phyloP scores from a whole-genome alignment of 129 eudicot genomes.

The Lactuca sativa region DNA sequence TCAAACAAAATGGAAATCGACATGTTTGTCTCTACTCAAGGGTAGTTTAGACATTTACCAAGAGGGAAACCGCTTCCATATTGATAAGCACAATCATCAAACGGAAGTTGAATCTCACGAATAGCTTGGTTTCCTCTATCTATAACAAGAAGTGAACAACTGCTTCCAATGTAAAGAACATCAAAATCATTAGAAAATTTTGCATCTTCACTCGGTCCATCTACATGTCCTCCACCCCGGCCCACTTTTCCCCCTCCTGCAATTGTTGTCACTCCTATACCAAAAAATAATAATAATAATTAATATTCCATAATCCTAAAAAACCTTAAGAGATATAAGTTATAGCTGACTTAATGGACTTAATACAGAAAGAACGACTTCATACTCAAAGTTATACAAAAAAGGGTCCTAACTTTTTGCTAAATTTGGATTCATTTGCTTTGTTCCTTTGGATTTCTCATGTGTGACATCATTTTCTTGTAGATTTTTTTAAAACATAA shows the following conservation, averaged over 20 bases:
- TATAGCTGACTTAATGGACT: too few species aligned
- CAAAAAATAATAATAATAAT: not conserved
- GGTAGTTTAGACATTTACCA: constrained; percentile 40
- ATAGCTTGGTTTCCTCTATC: constrained; percentile 97
- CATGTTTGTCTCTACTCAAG: not conserved
- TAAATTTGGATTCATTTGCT: too few species aligned
- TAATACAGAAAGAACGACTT: too few species aligned
- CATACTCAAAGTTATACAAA: too few species aligned
- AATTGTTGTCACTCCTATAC: constrained; percentile 85
- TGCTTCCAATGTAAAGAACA: constrained; percentile 89
- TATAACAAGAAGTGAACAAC: constrained; percentile 93
- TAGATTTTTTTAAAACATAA: too few species aligned
- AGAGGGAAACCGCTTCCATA: constrained; percentile 84
- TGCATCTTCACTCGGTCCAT: constrained; percentile 98
- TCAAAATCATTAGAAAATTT: constrained; percentile 93
- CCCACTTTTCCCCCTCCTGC: constrained; percentile 89
- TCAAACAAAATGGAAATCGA: not conserved
- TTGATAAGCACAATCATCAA: constrained; percentile 96
- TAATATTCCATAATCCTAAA: not conserved
- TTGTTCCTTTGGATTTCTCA: too few species aligned
- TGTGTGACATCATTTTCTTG: too few species aligned
- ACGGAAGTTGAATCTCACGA: constrained; percentile 89
- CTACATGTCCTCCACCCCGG: constrained; percentile 87
- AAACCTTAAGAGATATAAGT: too few species aligned
- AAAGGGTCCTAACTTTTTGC: too few species aligned